Conservation (phyloP, 2,329 filamentous ascomycete genomes). For the Aspergillus fischeri region DNA sequence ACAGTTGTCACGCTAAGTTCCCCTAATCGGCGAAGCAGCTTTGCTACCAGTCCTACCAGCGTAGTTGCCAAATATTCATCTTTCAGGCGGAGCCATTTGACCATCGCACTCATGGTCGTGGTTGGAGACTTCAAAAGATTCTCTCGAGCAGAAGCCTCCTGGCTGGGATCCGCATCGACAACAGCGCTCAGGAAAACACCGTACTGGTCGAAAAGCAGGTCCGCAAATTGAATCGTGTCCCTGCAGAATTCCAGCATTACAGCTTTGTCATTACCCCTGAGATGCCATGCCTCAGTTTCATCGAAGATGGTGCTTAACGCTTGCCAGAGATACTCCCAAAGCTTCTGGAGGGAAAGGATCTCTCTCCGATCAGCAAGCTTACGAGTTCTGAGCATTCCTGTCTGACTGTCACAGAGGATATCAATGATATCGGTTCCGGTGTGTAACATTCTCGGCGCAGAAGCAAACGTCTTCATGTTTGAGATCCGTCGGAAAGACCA, state of each 20-base stretch:
- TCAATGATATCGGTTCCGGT: constrained; percentile 60
- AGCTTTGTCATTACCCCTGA: constrained; percentile 62
- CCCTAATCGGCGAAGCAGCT: constrained; percentile 76
- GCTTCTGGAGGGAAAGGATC: constrained; percentile 62
- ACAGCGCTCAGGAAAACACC: constrained; percentile 74
- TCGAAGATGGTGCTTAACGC: constrained; percentile 76
- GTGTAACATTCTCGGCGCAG: constrained; percentile 58
- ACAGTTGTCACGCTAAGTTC: constrained; percentile 69
- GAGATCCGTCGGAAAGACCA: constrained; percentile 54
- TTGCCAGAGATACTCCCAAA: constrained; percentile 84
- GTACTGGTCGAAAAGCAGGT: constrained; percentile 79
- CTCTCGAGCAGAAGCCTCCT: constrained; percentile 41
- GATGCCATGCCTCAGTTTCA: constrained; percentile 79
- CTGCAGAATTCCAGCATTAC: constrained; percentile 90
- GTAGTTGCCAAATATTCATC: constrained; percentile 81
- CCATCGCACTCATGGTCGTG: constrained; percentile 62
- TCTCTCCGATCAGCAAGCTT: constrained; percentile 57
- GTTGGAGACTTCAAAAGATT: constrained; percentile 63
- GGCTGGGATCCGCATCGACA: constrained; percentile 40
- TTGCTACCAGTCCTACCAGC: constrained; percentile 75
- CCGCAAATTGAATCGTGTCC: constrained; percentile 90
- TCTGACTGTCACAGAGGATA: constrained; percentile 60
- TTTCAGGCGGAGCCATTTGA: constrained; percentile 84
- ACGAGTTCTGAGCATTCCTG: constrained; percentile 57
- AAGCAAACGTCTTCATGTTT: constrained; percentile 55